Evolutionary conservation across 176 grass and related monocot species (phyloP), one percentile per base, ranked within the genome.

Genomic region (Aegilops bicornis): DNA sequence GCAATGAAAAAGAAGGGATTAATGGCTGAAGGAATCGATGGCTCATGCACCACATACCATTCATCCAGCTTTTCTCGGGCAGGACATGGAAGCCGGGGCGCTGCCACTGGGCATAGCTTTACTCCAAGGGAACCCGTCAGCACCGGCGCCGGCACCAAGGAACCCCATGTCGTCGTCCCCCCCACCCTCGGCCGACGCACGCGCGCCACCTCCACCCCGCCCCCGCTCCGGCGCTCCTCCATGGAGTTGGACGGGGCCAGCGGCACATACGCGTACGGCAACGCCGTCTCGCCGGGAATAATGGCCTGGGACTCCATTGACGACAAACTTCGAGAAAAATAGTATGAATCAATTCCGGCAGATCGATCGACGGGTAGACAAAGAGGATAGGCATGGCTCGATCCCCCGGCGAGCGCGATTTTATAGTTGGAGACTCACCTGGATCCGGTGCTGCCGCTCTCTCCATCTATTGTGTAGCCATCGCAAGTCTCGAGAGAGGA

Each of bases 1-100:
- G 1, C 39, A 40, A 40, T 40, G 8, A 9, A 73, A 24, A 0
- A 36, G 37, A 73, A 45, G 3, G 5, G 27, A 3, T 22, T 23
- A 22, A 37, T 37, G 36, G 36, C 7, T 37, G 7, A 6, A 37
- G 36, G 36, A 37, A 37, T 37, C 8, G 36, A 71, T 40, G 69
- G 22, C 23, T 40, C 33, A 6, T 17, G 24, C 36, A 37, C 7
- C 6, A 9, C 39, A 13, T 6, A 74, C 86, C 89, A 39, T 91
- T 94, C 89, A 94, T 94, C 92, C 89, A 94, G 43, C 91, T 94
- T 80, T 85, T 89, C 84, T 87, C 50, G 0, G 89, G 92, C 58
- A 91, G 92, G 87, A 94, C 91, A 54, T 94, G 89, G 84, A 91
- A 94, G 1, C 83, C 83, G 19, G 89, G 89, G 48, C 89, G 87